Base-by-base conservation (phyloP, 179 eudicot genomes). In the Amaranthus tricolor region DNA sequence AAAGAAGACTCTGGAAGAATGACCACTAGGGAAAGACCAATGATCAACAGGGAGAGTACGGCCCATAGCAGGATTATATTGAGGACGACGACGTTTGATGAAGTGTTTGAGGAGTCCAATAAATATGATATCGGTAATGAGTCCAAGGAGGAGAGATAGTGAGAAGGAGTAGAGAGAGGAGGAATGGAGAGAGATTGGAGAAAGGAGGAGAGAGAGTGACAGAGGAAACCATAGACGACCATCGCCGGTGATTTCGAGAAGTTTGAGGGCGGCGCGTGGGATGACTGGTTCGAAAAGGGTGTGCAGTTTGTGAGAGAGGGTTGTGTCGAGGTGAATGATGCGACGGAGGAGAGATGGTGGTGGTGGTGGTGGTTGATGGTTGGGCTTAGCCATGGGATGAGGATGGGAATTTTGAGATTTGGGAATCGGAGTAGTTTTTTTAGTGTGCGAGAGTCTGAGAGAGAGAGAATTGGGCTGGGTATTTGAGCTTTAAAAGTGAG, bases 1-100 rank as follows among this genome's bases (percentile, higher is more conserved):
- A 55, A 85, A 90, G 60, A 83, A 90, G 44, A 88, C 96, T 57
- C 98, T 76, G 5, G 94, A 91, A 4, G 94, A 70, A 76, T 92
- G 96, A 17, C 97, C 97, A 21, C 94, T 90, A 1, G 98, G 98
- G 76, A 92, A 94, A 13, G 98, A 94, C 91, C 92, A 94, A 73
- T 88, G 91, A 67, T 94, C 97, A 43, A 89, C 94, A 61, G 91
- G 76, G 62, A 91, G 80, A 1, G 92, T 80, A 7, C 88, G 50
- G 60, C 80, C 84, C 97, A 92, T 92, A 56, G 71, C 75, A 31
- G 81, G 76, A 77, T 90, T 94, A 76, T 94, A 90, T 5, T 79
- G 77, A 1, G 97, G 97, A 12, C 98, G 90, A 7, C 89, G 90
- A 6, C 97, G 92, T 68, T 86, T 86, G 59, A 92, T 78, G 69